Conservation (phyloP, 768 basidiomycete genomes). For the Epithele typhae region DNA sequence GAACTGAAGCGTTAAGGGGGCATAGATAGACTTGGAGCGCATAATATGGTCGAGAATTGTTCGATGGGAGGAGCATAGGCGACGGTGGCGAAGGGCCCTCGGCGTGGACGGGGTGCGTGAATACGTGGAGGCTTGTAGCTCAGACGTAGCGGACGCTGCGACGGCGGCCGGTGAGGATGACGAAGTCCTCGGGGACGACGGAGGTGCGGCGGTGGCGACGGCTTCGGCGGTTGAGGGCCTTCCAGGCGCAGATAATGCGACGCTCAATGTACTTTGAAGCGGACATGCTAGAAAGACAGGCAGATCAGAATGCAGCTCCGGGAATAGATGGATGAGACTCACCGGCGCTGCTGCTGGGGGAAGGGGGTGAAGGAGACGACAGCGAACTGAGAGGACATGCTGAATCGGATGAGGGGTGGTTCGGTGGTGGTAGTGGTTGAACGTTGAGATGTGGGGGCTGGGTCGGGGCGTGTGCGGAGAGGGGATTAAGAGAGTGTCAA, state of each 20-base stretch:
- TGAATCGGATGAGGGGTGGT: no score
- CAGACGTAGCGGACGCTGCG: constrained; percentile 44
- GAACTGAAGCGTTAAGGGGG: neutral
- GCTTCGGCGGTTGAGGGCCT: constrained; percentile 49
- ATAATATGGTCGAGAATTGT: neutral
- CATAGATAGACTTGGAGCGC: neutral
- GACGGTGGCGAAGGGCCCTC: no score
- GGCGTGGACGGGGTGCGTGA: no score
- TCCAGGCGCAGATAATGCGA: constrained; percentile 58
- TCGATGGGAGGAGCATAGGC: no score
- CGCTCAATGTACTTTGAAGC: constrained; percentile 50
- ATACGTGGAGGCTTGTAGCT: constrained; percentile 5
- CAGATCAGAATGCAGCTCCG: fast-evolving
- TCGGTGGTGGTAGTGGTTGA: no score
- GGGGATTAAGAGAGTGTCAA: neutral
- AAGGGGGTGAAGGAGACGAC: constrained; percentile 6
- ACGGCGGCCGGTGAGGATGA: constrained; percentile 53
- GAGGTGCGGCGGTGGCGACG: constrained; percentile 51
- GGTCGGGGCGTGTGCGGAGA: neutral
- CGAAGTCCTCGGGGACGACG: constrained; percentile 54
- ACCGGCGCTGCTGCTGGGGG: constrained; percentile 19
- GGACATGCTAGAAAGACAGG: constrained; percentile 23
- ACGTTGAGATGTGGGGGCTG: neutral
- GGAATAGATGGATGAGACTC: constrained; percentile 3
- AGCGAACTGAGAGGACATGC: constrained; percentile 7